These are phyloP conservation scores for Arthroderma sp. DNA, from an alignment of 2,329 filamentous ascomycete species.

Conservation along the genomic window DNA sequence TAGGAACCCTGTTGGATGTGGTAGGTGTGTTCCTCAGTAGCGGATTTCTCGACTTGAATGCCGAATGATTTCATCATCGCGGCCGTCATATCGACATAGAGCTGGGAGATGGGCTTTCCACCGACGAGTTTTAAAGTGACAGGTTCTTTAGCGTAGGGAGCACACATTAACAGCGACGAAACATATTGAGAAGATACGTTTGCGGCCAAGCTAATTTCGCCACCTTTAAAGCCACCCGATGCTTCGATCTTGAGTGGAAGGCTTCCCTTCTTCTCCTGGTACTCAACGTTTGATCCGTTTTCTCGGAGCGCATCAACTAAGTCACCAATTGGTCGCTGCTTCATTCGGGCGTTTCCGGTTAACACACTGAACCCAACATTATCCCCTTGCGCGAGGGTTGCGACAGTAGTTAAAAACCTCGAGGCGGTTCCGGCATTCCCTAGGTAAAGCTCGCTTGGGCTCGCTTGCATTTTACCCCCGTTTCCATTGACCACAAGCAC, in stretches of 20 bases:
- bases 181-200: constrained; percentile 99
- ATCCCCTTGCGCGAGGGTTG: constrained; percentile 57
- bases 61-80: constrained; percentile 95
- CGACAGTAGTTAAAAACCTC: constrained; percentile 84
- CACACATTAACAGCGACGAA: constrained; percentile 90
- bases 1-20: constrained; percentile 80
- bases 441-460: constrained; percentile 66
- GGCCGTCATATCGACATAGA: constrained; percentile 97
- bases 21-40: constrained; percentile 76
- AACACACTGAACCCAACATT: constrained; percentile 58
- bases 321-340: constrained; percentile 82
- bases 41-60: constrained; percentile 61
- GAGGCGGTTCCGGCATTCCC: constrained; percentile 95
- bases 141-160: constrained; percentile 87
- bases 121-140: constrained; percentile 83
- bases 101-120: constrained; percentile 93
- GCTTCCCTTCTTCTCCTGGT: constrained; percentile 70
- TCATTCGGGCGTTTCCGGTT: constrained; percentile 93
- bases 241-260: constrained; percentile 74
- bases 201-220: constrained; percentile 79
- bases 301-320: constrained; percentile 77
- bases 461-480: constrained; percentile 71
- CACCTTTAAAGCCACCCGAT: constrained; percentile 69
- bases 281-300: constrained; percentile 80
- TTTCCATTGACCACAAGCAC: constrained; percentile 80